phyloP scores from a whole-genome alignment of 345 rosid species.

The Gossypium longicalyx region DNA sequence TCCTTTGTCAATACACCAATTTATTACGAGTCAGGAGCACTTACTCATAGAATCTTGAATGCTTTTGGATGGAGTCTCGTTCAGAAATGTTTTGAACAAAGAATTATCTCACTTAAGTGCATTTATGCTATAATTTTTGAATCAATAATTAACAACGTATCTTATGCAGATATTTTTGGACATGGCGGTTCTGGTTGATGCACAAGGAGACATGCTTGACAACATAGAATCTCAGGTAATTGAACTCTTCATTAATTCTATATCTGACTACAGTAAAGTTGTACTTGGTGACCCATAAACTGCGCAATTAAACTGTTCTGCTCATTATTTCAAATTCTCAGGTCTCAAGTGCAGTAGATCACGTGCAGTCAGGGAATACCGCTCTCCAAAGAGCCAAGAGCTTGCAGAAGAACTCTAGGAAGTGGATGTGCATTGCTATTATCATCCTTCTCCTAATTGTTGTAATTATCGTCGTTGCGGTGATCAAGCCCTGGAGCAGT shows the following conservation, averaged over 20 bases:
- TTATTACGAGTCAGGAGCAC: neutral
- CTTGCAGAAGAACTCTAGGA: conserved; percentile 75
- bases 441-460: conserved; percentile 74
- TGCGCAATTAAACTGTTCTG: neutral
- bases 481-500: conserved; percentile 75
- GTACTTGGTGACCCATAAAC: neutral
- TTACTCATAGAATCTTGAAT: neutral
- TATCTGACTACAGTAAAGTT: neutral
- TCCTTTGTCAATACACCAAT: neutral
- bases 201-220: conserved; percentile 94
- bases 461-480: conserved; percentile 56
- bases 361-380: conserved; percentile 79
- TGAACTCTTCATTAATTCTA: neutral
- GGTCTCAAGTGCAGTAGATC: conserved; percentile 94
- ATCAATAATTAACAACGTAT: neutral
- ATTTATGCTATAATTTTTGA: neutral
- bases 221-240: conserved; percentile 86
- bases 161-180: conserved; percentile 76
- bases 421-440: conserved; percentile 94
- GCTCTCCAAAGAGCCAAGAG: conserved; percentile 73
- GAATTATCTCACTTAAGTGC: neutral
- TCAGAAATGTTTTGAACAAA: conserved; percentile 4
- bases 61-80: neutral
- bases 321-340: conserved; percentile 11
- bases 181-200: conserved; percentile 95